A percentile compares a stretch with the other conserved stretches of the same genome.
Conservation (phyloP, 129 eudicot species). For the Tagetes erecta region DNA sequence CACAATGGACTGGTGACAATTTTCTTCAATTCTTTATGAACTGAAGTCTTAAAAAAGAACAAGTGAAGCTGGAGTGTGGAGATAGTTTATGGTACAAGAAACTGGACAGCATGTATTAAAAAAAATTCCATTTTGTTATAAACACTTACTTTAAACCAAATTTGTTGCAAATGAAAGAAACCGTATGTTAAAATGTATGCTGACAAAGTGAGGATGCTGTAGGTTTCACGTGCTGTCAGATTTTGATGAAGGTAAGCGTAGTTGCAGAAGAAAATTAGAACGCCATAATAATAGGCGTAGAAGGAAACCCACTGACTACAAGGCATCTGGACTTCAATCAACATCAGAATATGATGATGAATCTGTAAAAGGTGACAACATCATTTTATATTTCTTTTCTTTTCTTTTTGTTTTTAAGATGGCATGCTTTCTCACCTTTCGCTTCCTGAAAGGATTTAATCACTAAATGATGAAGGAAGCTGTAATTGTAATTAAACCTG, state of each 20-base stretch:
- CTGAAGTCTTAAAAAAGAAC: slow-evolving; percentile 1
- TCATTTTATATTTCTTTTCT: neutral
- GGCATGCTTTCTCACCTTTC: neutral
- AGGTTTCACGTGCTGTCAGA: slow-evolving; percentile 94
- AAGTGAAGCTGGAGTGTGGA: slow-evolving; percentile 8
- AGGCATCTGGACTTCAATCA: slow-evolving; percentile 46
- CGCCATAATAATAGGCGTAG: slow-evolving; percentile 87
- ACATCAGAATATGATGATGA: slow-evolving; percentile 59
- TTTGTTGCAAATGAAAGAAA: neutral
- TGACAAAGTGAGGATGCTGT: slow-evolving; percentile 28
- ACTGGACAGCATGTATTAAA: neutral
- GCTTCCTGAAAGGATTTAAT: slow-evolving; percentile 2
- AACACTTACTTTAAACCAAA: neutral
- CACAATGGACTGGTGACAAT: too few species aligned
- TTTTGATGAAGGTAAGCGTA: slow-evolving; percentile 97
- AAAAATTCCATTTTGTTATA: neutral
- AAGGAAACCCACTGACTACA: slow-evolving; percentile 63
- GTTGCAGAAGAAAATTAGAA: slow-evolving; percentile 93
- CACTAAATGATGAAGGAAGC: slow-evolving; percentile 8
- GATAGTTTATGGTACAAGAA: neutral
- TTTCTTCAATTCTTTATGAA: neutral
- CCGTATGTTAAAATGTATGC: neutral
- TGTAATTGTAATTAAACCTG: slow-evolving; percentile 1
- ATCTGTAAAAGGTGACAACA: slow-evolving; percentile 58
- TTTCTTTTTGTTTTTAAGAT: neutral